Base-by-base conservation (phyloP, 2,329 filamentous ascomycete species). In the Penicillium sp. region DNA sequence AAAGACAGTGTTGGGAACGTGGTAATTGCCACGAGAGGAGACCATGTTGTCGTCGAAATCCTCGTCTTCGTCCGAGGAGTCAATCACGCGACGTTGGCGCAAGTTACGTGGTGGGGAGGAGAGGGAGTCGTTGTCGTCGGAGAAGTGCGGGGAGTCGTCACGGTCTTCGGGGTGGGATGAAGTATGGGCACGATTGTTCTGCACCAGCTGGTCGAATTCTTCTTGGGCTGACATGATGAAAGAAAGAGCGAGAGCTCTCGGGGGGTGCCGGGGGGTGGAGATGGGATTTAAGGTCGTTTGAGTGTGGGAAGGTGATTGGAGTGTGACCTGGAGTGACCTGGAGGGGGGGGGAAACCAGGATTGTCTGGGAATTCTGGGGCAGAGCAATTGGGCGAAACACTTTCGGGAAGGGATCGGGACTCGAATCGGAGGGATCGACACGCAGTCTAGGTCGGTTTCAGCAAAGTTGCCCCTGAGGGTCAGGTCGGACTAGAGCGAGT, bases 151-250 rank as follows among this genome's bases (percentile, higher is more conserved):
- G 55, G 54, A 64, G 65, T 60, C 62, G 61, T 74, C 69, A 58
- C 71, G 73, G 65, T 82, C 80, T 71, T 82, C 80, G 13, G 80
- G 80, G 66, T 82, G 80, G 38, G 73, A 70, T 56, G 73, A 71
- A 59, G 63, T 66, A 50, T 69, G 72, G 56, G 77, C 75, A 56
- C 74, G 75, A 53, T 75, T 76, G 63, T 69, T 73, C 60, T 74
- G 73, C 49, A 81, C 72, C 62, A 81, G 74, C 54, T 74, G 76
- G 58, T 82, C 77, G 68, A 80, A 80, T 75, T 82, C 80, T 71
- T 82, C 80, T 70, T 81, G 79, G 56, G 80, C 80, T 40, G 79
- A 78, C 79, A 80, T 81, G 47, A 62, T 77, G 75, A 72, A 70
- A 68, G 54, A 56, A 63, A 61, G 62, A 42, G 55, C 58, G 28